Evolutionary conservation across 257 asterid species (phyloP).

Genomic region (Plantago elongata): DNA sequence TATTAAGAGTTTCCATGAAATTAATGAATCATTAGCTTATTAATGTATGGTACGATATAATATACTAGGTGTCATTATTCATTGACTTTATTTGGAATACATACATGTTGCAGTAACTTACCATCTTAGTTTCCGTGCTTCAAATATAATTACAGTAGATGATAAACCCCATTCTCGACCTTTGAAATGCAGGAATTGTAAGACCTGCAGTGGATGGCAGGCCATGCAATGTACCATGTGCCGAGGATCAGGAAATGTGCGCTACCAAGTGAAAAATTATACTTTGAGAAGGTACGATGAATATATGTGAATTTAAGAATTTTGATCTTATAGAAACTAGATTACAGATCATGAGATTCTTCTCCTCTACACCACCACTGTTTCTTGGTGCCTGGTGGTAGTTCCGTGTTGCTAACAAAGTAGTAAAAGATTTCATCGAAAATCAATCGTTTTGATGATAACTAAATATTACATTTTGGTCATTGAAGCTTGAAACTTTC

Average conservation of each 20-base stretch:
- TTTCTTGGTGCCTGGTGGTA: not conserved
- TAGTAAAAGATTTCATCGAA: not conserved
- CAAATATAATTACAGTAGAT: constrained; percentile 13
- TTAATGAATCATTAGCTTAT: too few species aligned
- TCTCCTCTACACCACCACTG: not conserved
- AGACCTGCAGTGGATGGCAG: constrained; percentile 86
- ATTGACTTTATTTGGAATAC: not conserved
- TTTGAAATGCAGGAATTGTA: constrained; percentile 63
- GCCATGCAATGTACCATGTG: constrained; percentile 95
- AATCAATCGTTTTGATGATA: too few species aligned
- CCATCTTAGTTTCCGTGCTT: not conserved
- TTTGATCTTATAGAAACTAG: constrained; percentile 9
- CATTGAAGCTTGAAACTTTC: too few species aligned
- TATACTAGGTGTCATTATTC: not conserved
- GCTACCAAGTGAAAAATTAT: constrained; percentile 81
- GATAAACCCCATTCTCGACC: constrained; percentile 14
- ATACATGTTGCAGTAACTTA: not conserved
- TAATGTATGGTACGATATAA: too few species aligned
- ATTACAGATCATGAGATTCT: constrained; percentile 5
- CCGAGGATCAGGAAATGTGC: constrained; percentile 89
- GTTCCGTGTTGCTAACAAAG: constrained; percentile 1
- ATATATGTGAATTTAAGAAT: constrained; percentile 13
- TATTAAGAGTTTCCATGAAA: too few species aligned
- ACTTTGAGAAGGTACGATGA: constrained; percentile 65
- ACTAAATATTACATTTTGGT: too few species aligned